Percentiles rank a stretch among this genome's conserved stretches.
Evolutionary conservation across 2,329 filamentous ascomycete genomes (phyloP).

Genomic region (Botryotinia globosa): DNA sequence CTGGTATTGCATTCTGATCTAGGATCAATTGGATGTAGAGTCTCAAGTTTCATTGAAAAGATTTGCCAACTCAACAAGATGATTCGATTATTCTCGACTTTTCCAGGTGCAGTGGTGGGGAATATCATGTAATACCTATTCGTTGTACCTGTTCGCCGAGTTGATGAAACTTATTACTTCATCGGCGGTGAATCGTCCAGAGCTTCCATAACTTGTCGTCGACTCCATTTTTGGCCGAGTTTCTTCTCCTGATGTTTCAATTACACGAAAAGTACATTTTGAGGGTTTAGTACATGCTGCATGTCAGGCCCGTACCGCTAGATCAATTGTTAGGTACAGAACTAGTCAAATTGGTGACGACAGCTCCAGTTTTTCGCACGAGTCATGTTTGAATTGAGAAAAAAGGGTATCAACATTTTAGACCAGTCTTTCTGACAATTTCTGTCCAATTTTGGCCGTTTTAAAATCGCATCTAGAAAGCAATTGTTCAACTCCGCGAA

Average conservation of each 20-base stretch:
- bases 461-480: neutral
- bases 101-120: constrained; percentile 7
- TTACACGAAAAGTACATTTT: neutral
- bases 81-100: neutral
- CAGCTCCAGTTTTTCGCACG: neutral
- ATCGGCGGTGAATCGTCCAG: neutral
- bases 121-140: neutral
- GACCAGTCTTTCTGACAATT: neutral
- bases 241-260: neutral
- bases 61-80: constrained; percentile 4
- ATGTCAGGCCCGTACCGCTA: constrained; percentile 8
- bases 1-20: neutral
- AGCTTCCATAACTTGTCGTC: constrained; percentile 2
- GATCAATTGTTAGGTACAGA: neutral
- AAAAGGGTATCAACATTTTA: neutral
- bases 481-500: constrained; percentile 24
- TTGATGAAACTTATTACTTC: constrained; percentile 11
- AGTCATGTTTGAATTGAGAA: neutral
- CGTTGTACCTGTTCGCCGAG: constrained; percentile 20
- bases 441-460: neutral
- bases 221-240: constrained; percentile 9
- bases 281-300: constrained; percentile 11
- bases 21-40: neutral
- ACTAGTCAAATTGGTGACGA: neutral
- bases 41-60: neutral